Percentiles rank a stretch among this genome's conserved stretches.
These are phyloP conservation scores for Eucalyptus viminalis DNA, from an alignment of 345 rosid species.

Conservation along the genomic window DNA sequence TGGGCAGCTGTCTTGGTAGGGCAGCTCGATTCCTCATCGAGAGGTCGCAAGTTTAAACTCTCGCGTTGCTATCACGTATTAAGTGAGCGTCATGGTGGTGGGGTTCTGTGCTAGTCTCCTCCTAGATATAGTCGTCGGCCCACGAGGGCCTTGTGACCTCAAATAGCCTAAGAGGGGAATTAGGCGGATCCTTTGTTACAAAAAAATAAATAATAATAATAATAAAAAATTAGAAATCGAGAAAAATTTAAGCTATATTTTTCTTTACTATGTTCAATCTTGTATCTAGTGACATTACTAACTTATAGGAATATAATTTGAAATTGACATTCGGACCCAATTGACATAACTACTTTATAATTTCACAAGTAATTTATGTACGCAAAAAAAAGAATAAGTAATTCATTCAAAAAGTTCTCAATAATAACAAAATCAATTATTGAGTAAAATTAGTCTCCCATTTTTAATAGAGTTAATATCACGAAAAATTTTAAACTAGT, in stretches of 20 bases:
- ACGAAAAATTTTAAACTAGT: rapidly evolving
- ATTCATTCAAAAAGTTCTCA: neutral
- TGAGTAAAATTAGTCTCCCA: neutral
- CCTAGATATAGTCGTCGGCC: too few species aligned
- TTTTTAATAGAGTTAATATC: neutral
- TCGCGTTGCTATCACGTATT: too few species aligned
- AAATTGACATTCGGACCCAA: neutral
- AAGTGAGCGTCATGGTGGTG: too few species aligned
- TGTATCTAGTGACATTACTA: neutral
- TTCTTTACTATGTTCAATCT: neutral
- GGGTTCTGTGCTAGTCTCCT: too few species aligned
- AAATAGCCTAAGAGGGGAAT: too few species aligned
- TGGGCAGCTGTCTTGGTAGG: too few species aligned
- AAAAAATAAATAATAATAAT: too few species aligned
- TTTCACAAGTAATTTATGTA: neutral
- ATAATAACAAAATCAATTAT: neutral
- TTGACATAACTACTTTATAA: neutral
- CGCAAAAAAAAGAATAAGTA: too few species aligned
- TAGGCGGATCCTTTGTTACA: too few species aligned
- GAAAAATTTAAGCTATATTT: neutral
- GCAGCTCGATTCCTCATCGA: too few species aligned
- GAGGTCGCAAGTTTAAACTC: too few species aligned
- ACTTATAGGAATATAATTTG: neutral
- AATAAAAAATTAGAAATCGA: neutral
- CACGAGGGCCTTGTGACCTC: too few species aligned